phyloP scores from a whole-genome alignment of 805 yeast species.

The Metschnikowia kunwiensis region DNA sequence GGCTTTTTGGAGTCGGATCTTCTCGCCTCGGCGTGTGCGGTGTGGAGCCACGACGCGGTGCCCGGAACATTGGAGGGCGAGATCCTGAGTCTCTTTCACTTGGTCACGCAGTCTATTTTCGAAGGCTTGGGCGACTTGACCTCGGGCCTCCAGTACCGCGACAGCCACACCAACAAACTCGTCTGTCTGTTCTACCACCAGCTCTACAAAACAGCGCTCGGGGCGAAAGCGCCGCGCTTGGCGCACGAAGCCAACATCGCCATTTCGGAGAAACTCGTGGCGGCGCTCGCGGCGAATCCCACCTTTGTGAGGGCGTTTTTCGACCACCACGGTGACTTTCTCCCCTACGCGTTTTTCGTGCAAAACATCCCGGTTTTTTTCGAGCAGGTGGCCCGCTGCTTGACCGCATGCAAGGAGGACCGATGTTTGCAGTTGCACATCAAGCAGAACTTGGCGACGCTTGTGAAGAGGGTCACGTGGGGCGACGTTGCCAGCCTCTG shows the following conservation, averaged over 20 bases:
- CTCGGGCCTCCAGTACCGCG: conserved; percentile 10
- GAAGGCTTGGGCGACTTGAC: conserved; percentile 10
- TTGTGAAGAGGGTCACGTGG: conserved; percentile 7
- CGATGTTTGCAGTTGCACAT: conserved; percentile 6
- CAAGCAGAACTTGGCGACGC: conserved; percentile 1
- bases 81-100: conserved; percentile 11
- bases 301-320: conserved; percentile 8
- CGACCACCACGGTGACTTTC: conserved; percentile 9
- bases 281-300: conserved; percentile 4
- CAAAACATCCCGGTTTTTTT: conserved; percentile 4
- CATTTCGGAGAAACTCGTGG: conserved; percentile 10
- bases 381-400: conserved; percentile 8
- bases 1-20: conserved; percentile 13
- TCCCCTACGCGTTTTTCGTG: conserved; percentile 9
- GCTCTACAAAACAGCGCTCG: conserved; percentile 7
- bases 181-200: conserved; percentile 12
- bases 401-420: conserved; percentile 7
- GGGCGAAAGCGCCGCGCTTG: conserved; percentile 2
- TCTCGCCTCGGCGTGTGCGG: conserved; percentile 13
- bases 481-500: conserved; percentile 4
- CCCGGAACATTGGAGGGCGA: conserved; percentile 5
- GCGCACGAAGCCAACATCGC: conserved; percentile 3
- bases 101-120: conserved; percentile 13
- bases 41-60: conserved; percentile 9
- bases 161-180: conserved; percentile 8